Evolutionary conservation across 306 rosid species (phyloP).

Genomic region (Vigna hirtella): DNA sequence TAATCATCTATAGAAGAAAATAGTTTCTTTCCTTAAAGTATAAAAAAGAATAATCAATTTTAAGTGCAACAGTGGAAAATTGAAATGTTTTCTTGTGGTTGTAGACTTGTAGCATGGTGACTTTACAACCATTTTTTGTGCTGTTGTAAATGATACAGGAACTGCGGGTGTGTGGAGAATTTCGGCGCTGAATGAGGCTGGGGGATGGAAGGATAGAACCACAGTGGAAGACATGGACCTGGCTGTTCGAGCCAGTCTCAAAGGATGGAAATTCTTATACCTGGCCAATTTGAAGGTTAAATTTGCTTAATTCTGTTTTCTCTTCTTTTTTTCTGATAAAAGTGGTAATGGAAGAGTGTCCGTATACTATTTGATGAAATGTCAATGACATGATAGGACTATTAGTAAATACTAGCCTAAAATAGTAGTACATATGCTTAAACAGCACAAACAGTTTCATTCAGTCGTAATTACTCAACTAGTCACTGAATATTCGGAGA

Average conservation of each 20-base stretch:
- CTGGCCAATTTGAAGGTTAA: conserved; percentile 65
- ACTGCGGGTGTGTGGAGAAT: conserved; percentile 98
- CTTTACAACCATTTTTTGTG: not conserved
- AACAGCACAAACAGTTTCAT: too few species aligned
- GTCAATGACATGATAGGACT: not conserved
- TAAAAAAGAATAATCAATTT: not conserved
- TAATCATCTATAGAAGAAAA: conserved; percentile 31
- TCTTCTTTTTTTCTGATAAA: not conserved
- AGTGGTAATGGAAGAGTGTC: not conserved
- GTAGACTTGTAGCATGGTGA: not conserved
- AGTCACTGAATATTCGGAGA: too few species aligned
- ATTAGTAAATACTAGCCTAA: too few species aligned
- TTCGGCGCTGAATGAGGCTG: conserved; percentile 80
- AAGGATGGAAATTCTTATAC: conserved; percentile 92
- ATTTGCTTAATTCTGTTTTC: not conserved
- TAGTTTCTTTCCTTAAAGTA: not conserved
- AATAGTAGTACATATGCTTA: too few species aligned
- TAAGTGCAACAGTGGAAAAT: not conserved
- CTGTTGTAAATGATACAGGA: conserved; percentile 52
- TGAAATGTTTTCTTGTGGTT: conserved; percentile 5
- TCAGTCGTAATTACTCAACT: too few species aligned
- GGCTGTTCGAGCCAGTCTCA: conserved; percentile 91
- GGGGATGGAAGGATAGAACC: conserved; percentile 94
- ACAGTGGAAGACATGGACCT: conserved; percentile 76
- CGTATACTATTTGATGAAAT: not conserved